Percentiles rank a stretch among this genome's conserved stretches.
Evolutionary conservation across 371 early-diverging fungal species (phyloP).

Genomic region (Choanephora cucurbitarum): DNA sequence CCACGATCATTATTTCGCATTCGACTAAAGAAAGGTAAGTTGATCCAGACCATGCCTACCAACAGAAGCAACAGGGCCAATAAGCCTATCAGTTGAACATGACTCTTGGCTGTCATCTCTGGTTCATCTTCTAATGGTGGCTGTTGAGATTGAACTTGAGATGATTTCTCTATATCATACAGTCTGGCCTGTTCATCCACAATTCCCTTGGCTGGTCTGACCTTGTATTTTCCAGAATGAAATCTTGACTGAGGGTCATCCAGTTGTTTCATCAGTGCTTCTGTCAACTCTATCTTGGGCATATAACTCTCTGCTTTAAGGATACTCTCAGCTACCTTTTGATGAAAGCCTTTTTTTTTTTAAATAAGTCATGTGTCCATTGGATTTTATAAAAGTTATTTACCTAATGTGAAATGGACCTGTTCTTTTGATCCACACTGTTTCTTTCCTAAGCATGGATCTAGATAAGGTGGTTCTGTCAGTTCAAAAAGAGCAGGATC

Average conservation of each 20-base stretch:
- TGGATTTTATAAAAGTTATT: no score
- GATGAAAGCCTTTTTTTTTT: conserved; percentile 31
- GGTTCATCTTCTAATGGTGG: conserved; percentile 23
- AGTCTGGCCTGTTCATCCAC: conserved; percentile 25
- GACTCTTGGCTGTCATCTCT: background rate
- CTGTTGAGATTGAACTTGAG: conserved; percentile 10
- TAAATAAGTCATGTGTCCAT: no score
- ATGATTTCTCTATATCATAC: conserved; percentile 15
- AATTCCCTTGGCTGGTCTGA: conserved; percentile 25
- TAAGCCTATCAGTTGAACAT: conserved; percentile 1
- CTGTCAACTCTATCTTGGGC: conserved; percentile 15
- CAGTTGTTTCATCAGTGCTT: conserved; percentile 13
- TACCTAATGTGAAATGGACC: conserved; percentile 48
- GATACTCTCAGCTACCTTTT: conserved; percentile 38
- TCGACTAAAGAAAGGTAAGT: background rate
- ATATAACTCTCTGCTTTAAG: conserved; percentile 37
- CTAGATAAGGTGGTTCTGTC: conserved; percentile 34
- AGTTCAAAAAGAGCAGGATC: conserved; percentile 39
- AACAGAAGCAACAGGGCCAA: conserved; percentile 7
- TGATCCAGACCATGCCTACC: conserved; percentile 13
- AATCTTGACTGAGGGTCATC: conserved; percentile 18
- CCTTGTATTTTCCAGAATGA: conserved; percentile 27
- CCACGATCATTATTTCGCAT: conserved; percentile 5
- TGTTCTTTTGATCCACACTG: conserved; percentile 16
- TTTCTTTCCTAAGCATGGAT: conserved; percentile 22